These are phyloP conservation scores for Metarhizium humberi DNA, from an alignment of 2,329 filamentous ascomycete genomes.

Conservation along the genomic window DNA sequence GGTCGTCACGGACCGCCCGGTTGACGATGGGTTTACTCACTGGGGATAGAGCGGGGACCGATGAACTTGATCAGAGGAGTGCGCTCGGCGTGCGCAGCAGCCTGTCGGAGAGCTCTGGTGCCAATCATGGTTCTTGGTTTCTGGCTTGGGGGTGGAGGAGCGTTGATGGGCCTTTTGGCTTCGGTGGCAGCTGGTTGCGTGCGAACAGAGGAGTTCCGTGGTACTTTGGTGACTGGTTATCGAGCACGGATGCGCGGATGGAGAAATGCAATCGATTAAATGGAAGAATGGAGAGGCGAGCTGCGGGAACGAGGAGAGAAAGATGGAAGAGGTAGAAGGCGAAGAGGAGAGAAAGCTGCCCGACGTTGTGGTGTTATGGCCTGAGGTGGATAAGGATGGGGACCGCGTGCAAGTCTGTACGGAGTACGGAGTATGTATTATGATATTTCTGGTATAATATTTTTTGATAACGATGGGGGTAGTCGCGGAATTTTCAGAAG, in stretches of 20 bases:
- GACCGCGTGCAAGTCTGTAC: not conserved
- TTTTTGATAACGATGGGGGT: conserved; percentile 1
- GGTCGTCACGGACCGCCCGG: not conserved
- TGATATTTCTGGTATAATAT: conserved; percentile 1
- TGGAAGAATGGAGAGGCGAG: not conserved
- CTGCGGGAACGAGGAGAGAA: not conserved
- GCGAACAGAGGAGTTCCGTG: not conserved
- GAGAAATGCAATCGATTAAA: not conserved
- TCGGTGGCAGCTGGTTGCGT: not conserved
- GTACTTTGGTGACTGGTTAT: not conserved
- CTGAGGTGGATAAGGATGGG: not conserved
- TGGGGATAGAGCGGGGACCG: conserved; percentile 48
- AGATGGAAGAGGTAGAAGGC: not conserved
- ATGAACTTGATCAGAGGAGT: conserved; percentile 54
- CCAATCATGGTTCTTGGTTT: conserved; percentile 36
- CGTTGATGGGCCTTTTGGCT: conserved; percentile 2
- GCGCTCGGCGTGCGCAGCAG: conserved; percentile 49
- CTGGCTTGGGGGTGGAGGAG: not conserved
- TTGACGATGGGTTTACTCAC: conserved; percentile 22
- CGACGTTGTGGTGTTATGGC: not conserved
- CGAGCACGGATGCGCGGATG: too few relatives aligned
- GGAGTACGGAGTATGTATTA: not conserved
- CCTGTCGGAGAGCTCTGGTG: conserved; percentile 48
- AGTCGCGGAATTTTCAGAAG: conserved; percentile 1
- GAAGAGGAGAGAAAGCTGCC: not conserved